Evolutionary conservation across 192 early-diverging fungal species (phyloP), one percentile per base, ranked within the genome.

Genomic region (Geosiphon pyriformis): DNA sequence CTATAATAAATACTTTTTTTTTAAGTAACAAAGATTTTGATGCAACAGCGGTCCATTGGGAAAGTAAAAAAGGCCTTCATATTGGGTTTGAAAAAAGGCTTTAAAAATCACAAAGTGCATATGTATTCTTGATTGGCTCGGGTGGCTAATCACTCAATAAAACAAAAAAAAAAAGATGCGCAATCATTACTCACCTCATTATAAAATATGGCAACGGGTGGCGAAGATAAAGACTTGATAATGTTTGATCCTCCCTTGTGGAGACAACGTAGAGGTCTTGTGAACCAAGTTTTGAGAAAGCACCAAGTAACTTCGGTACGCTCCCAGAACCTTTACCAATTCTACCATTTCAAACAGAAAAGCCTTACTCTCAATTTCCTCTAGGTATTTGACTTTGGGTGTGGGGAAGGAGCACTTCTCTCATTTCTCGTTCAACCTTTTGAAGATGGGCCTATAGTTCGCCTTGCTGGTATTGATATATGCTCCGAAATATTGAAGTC

Each of bases 321-420:
- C 4, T 20, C 25, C 15, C 23, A 46, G 1, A n/a, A 25, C 34
- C 15, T 53, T 10, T 49, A 26, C 0, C 52, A 7, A 48, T 23
- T 29, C 29, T 51, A 20, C 1, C 34, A 18, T 37, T 22, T 50
- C 2, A 10, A 27, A 26, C 29, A 50, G 20, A 27, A 29, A 47
- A 53, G 53, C 20, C 18, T 37, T 55, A 34, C n/a, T 52, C 1
- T 35, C 2, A 20, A n/a, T 54, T 32, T 30, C 23, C 17, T 8
- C 1, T 58, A 87, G 78, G 86, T 94, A n/a, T 71, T 92, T 22
- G 94, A 96, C 62, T 79, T 88, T 54, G 94, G 94, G 0, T 95
- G 93, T 73, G 94, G 94, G 47, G 90, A 92, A 54, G 93, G 85
- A 20, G 76, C 85, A 18, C 62, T 96, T 49, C 70, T 90, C 3